phyloP scores from a whole-genome alignment of 306 rosid species.

The Rubus idaeus region DNA sequence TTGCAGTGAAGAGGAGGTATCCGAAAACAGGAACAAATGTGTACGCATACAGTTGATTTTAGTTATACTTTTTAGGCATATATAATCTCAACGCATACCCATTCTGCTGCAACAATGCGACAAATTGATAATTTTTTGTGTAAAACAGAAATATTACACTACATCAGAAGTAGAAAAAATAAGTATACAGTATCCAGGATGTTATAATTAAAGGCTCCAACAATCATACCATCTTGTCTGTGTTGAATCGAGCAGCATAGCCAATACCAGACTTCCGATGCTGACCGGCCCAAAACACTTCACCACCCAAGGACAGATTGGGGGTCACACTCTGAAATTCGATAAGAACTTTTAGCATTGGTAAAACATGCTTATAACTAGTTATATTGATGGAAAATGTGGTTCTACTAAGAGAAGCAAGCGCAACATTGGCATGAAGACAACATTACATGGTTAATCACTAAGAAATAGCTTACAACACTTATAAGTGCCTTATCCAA shows the following conservation, averaged over 20 bases:
- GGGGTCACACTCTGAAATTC: conserved; percentile 76
- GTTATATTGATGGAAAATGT: not conserved
- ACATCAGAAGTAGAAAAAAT: not conserved
- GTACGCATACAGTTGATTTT: not conserved
- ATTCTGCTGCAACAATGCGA: not conserved
- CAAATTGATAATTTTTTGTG: not conserved
- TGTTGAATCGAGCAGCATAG: conserved; percentile 90
- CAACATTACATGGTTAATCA: not conserved
- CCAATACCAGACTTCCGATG: conserved; percentile 96
- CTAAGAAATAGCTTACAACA: not conserved
- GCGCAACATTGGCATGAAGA: not conserved
- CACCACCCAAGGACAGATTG: conserved; percentile 87
- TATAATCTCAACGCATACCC: not conserved
- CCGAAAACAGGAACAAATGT: not conserved
- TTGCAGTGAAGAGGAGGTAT: not conserved
- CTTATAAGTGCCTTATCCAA: not conserved
- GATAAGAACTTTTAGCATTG: not conserved
- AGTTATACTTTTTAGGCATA: not conserved
- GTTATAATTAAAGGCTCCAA: conserved; percentile 1
- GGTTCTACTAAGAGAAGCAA: not conserved
- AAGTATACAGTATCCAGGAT: not conserved
- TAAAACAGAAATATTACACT: not conserved
- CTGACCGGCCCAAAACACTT: conserved; percentile 99
- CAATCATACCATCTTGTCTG: conserved; percentile 77
- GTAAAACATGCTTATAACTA: not conserved